These are phyloP conservation scores for Eucalyptus virginea DNA, from an alignment of 345 rosid species.

Conservation along the genomic window DNA sequence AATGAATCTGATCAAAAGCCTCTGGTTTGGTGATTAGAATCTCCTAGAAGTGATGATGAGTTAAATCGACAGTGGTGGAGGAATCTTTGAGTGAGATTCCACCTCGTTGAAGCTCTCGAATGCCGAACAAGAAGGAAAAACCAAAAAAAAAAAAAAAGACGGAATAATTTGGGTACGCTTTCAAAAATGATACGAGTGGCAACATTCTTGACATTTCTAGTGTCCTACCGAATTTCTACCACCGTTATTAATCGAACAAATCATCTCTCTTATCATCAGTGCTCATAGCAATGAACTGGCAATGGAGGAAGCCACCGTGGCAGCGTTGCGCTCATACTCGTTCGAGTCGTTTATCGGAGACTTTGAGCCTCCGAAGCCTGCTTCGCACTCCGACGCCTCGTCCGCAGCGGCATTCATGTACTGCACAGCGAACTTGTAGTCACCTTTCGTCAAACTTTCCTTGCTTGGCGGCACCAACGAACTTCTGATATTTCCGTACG, in stretches of 20 bases:
- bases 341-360: conserved; percentile 11
- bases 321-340: not conserved
- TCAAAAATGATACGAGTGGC: too few species aligned
- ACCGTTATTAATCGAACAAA: not conserved
- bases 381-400: conserved; percentile 5
- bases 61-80: too few species aligned
- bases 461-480: not conserved
- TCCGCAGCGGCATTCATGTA: conserved; percentile 1
- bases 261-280: not conserved
- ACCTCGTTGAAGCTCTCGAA: too few species aligned
- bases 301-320: conserved; percentile 14
- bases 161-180: too few species aligned
- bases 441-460: conserved; percentile 1
- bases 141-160: too few species aligned
- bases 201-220: too few species aligned
- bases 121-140: too few species aligned
- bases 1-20: too few species aligned
- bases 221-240: not conserved
- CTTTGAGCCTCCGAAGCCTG: not conserved
- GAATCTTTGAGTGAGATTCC: too few species aligned
- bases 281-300: conserved; percentile 7
- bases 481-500: conserved; percentile 3
- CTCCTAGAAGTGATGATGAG: too few species aligned
- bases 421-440: conserved; percentile 8
- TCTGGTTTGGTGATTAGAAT: too few species aligned